phyloP scores from a whole-genome alignment of 2,329 filamentous ascomycete species.

The Fusarium miscanthi region DNA sequence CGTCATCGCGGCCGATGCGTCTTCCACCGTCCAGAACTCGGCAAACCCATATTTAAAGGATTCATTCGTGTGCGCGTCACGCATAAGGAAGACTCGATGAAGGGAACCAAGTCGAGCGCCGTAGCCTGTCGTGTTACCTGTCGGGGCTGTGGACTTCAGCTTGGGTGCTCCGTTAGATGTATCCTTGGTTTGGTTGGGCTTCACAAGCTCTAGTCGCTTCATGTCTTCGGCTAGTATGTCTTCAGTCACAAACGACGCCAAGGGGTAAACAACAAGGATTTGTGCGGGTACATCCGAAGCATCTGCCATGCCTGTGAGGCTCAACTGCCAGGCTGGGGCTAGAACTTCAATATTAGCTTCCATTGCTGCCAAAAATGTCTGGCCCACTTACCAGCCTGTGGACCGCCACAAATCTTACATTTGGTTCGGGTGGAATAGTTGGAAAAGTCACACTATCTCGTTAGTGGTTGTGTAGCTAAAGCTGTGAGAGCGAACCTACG shows the following conservation, averaged over 20 bases:
- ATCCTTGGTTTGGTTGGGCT: slow-evolving; percentile 60
- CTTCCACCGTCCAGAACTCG: slow-evolving; percentile 81
- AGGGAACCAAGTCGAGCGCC: slow-evolving; percentile 81
- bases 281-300: slow-evolving; percentile 72
- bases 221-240: slow-evolving; percentile 78
- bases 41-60: slow-evolving; percentile 87
- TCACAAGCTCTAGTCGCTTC: slow-evolving; percentile 75
- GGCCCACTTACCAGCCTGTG: slow-evolving; percentile 45
- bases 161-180: slow-evolving; percentile 60
- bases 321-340: slow-evolving; percentile 49
- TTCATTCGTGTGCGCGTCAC: slow-evolving; percentile 76
- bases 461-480: slow-evolving; percentile 26
- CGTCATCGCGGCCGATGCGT: slow-evolving; percentile 78
- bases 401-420: slow-evolving; percentile 54
- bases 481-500: slow-evolving; percentile 40
- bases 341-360: neutral
- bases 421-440: slow-evolving; percentile 53
- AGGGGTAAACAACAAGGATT: slow-evolving; percentile 78
- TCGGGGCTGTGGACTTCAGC: slow-evolving; percentile 69
- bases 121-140: slow-evolving; percentile 66
- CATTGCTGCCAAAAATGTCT: neutral
- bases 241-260: slow-evolving; percentile 77
- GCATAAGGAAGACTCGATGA: slow-evolving; percentile 79
- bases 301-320: slow-evolving; percentile 61
- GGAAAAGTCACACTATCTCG: slow-evolving; percentile 52